phyloP scores from a whole-genome alignment of 768 basidiomycete species.

The Psilocybe azurescens region DNA sequence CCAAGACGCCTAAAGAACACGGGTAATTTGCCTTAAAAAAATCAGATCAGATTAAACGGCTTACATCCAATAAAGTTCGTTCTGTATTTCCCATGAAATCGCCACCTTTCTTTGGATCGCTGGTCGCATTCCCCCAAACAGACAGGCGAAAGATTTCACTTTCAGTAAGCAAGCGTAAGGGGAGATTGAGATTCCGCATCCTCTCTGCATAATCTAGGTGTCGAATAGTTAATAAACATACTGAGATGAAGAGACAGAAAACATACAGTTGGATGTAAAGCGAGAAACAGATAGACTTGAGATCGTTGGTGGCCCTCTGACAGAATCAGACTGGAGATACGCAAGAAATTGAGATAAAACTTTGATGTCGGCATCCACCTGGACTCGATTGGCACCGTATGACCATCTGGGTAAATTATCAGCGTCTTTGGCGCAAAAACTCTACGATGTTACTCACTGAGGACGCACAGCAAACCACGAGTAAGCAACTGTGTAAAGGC shows the following conservation, averaged over 20 bases:
- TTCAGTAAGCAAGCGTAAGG: constrained; percentile 85
- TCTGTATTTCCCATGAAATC: constrained; percentile 61
- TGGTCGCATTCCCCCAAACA: constrained; percentile 91
- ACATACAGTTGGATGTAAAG: constrained; percentile 46
- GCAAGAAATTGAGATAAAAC: constrained; percentile 84
- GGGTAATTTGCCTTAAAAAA: background rate
- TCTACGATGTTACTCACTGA: constrained; percentile 62
- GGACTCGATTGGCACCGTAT: constrained; percentile 91
- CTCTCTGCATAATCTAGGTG: constrained; percentile 58
- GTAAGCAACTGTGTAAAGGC: constrained; percentile 80
- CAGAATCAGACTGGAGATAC: constrained; percentile 74
- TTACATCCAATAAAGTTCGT: constrained; percentile 67
- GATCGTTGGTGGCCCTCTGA: constrained; percentile 60
- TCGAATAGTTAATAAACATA: background rate
- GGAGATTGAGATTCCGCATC: constrained; percentile 71
- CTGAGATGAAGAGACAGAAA: background rate
- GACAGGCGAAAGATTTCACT: constrained; percentile 86
- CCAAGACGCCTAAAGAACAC: constrained; percentile 61
- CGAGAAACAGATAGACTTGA: constrained; percentile 68
- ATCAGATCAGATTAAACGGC: constrained; percentile 18
- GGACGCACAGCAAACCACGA: constrained; percentile 95
- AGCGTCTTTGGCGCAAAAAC: background rate
- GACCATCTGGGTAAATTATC: constrained; percentile 72
- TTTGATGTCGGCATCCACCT: constrained; percentile 88
- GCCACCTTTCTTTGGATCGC: constrained; percentile 70